Base-by-base conservation (phyloP, 2,329 filamentous ascomycete species). In the Monosporascus sp. region DNA sequence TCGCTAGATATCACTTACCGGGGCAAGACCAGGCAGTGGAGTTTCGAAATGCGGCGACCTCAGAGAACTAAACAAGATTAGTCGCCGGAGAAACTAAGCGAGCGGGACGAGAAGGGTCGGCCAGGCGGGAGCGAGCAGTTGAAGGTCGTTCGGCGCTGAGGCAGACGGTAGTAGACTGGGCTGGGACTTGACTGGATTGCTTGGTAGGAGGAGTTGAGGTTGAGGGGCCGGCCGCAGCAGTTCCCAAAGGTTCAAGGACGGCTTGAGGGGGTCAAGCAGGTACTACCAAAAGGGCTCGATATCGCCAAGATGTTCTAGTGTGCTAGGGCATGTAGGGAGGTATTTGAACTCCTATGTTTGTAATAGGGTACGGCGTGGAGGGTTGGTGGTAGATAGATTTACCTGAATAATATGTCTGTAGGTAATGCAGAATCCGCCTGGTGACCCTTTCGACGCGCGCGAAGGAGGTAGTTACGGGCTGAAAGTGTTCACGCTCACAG, bases 1-100 rank as follows among this genome's bases (percentile, higher is more conserved):
- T 73, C 69, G 71, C 60, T 60, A 63, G 48, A 62, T 60, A 46
- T 7, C 22, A 31, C 43, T 46, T 15, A 46, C 22, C 25, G 31
- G 43, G 43, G 43, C 43, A 46, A 41, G 31, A 35, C 31, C 63
- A 63, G 59, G 52, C 55, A 57, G 58, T 58, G 54, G 55, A 56
- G 43, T 46, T 46, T 46, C 24, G 43, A 46, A 46, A 46, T 24
- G 24, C 43, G 24, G 20, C 24, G 24, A 46, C 17, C 24, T n/a
- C 43, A 31, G 43, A 31, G 17, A 46, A 46, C 43, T 31, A 46
- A 24, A 46, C 24, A n/a, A 46, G 43, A 31, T 46, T 46, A 46
- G 43, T 46, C 20, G 43, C 24, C 43, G 43, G 43, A 46, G n/a
- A 46, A 46, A 17, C 43, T 46, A 31, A 46, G 43, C 43, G 43